Evolutionary conservation across 1,284 basidiomycete species (phyloP).

Genomic region (Anthracocystis walkeri): DNA sequence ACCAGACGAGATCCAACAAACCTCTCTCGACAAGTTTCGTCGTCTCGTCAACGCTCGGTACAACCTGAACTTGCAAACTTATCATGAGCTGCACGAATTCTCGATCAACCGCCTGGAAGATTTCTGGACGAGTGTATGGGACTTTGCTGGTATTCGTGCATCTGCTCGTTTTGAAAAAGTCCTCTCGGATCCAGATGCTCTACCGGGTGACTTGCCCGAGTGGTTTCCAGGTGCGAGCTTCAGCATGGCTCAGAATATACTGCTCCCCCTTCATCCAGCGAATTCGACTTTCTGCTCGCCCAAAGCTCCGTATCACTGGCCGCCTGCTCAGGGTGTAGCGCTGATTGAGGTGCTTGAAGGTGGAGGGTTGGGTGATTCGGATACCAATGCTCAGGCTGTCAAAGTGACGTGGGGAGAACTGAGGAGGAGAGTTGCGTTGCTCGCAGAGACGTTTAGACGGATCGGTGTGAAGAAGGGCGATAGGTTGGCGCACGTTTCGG

Average conservation of each 20-base stretch:
- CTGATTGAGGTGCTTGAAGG: slow-evolving; percentile 50
- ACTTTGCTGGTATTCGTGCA: slow-evolving; percentile 47
- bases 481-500: slow-evolving; percentile 42
- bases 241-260: slow-evolving; percentile 49
- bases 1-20: slow-evolving; percentile 23
- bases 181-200: slow-evolving; percentile 43
- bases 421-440: slow-evolving; percentile 37
- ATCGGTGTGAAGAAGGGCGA: slow-evolving; percentile 43
- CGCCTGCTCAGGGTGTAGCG: slow-evolving; percentile 18
- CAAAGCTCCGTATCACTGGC: slow-evolving; percentile 49
- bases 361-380: slow-evolving; percentile 28
- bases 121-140: slow-evolving; percentile 52
- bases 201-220: slow-evolving; percentile 44
- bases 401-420: slow-evolving; percentile 49
- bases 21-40: slow-evolving; percentile 52
- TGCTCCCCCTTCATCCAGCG: slow-evolving; percentile 54
- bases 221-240: slow-evolving; percentile 50
- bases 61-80: slow-evolving; percentile 40
- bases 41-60: slow-evolving; percentile 39
- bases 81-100: slow-evolving; percentile 52
- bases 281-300: slow-evolving; percentile 48
- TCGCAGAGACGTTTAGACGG: slow-evolving; percentile 42
- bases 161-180: slow-evolving; percentile 33
- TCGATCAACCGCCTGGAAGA: slow-evolving; percentile 43
- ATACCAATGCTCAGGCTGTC: slow-evolving; percentile 11